Percentiles rank a stretch among this genome's conserved stretches.
Evolutionary conservation across 2,329 filamentous ascomycete genomes (phyloP).

Genomic region (Tolypocladium endophyticum): DNA sequence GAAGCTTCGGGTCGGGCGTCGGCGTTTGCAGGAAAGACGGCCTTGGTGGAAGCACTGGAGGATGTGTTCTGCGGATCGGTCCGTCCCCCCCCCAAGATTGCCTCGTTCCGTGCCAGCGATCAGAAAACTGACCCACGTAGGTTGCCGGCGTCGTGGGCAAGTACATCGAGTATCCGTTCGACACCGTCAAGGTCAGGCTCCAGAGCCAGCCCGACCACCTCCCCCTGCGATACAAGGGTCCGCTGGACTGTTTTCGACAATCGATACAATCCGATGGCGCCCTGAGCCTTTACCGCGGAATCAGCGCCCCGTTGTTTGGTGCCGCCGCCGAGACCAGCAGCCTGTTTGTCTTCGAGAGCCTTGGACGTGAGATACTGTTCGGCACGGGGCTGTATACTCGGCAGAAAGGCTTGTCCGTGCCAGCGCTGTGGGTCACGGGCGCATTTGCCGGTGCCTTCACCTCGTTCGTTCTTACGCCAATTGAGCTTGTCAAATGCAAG

Average conservation of each 20-base stretch:
- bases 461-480: constrained; percentile 82
- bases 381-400: constrained; percentile 34
- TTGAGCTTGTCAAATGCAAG: constrained; percentile 97
- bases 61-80: constrained; percentile 85
- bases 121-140: constrained; percentile 27
- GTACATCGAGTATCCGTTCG: constrained; percentile 96
- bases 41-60: constrained; percentile 60
- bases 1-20: constrained; percentile 16
- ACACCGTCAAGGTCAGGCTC: constrained; percentile 93
- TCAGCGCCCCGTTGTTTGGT: constrained; percentile 81
- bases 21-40: constrained; percentile 24
- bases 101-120: not conserved
- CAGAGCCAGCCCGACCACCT: constrained; percentile 87
- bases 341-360: constrained; percentile 82
- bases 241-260: constrained; percentile 87
- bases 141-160: constrained; percentile 81
- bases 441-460: constrained; percentile 83
- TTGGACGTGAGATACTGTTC: constrained; percentile 58
- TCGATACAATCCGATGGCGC: constrained; percentile 73
- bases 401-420: constrained; percentile 58
- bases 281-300: constrained; percentile 76
- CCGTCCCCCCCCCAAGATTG: constrained; percentile 19
- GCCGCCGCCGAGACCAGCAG: constrained; percentile 88
- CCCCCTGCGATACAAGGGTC: constrained; percentile 73
- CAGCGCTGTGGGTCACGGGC: constrained; percentile 67